Conservation (phyloP, 352 stramenopile species). For the Plasmopara muralis region DNA sequence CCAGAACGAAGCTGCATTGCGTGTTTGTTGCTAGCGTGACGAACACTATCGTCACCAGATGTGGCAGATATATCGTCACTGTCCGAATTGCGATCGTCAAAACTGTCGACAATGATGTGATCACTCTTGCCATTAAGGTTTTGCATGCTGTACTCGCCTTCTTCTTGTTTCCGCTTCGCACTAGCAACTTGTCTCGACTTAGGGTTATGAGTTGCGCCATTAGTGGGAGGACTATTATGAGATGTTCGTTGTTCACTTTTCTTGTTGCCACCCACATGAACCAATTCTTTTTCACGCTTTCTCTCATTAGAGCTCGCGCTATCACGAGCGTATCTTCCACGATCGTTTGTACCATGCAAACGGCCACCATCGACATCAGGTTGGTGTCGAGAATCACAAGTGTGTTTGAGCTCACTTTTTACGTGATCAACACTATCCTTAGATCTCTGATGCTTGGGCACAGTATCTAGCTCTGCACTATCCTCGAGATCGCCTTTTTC, state of each 20-base stretch:
- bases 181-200: not conserved
- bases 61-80: not conserved
- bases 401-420: not conserved
- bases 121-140: slow-evolving; percentile 7
- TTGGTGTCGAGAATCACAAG: not conserved
- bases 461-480: not conserved
- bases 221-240: not conserved
- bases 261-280: not conserved
- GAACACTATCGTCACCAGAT: not conserved
- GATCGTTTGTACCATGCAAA: too few species aligned
- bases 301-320: not conserved
- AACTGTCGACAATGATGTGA: not conserved
- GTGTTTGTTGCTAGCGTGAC: not conserved
- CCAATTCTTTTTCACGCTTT: not conserved
- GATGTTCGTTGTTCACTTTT: not conserved
- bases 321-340: not conserved
- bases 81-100: not conserved
- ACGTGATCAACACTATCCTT: not conserved
- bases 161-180: not conserved
- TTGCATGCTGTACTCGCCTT: not conserved
- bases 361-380: too few species aligned
- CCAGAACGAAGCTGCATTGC: not conserved
- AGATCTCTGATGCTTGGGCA: too few species aligned
- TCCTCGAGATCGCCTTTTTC: not conserved
- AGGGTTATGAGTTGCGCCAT: not conserved